Conservation (phyloP, 805 yeast genomes). For the Sugiyamaella lignohabitans region DNA sequence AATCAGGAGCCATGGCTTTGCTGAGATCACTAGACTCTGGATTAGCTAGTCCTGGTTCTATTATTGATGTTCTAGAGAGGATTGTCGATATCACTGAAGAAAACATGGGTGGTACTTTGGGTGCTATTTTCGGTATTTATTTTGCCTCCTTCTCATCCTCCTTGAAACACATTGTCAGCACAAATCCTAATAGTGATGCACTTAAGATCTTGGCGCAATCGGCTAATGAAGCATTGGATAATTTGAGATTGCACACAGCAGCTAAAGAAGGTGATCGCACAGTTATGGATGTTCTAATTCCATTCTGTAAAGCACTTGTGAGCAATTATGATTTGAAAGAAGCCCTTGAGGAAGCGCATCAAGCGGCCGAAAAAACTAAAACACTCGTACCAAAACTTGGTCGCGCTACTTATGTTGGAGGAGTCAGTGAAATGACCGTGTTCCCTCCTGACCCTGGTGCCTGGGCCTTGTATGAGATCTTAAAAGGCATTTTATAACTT, state of each 20-base stretch:
- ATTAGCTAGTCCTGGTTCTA: conserved; percentile 23
- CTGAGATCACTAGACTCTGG: conserved; percentile 43
- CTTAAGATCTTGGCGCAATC: conserved; percentile 18
- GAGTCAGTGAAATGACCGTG: conserved; percentile 37
- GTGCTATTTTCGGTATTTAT: conserved; percentile 81
- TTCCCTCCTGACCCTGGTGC: conserved; percentile 88
- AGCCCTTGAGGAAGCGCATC: conserved; percentile 62
- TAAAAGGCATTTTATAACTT: conserved; percentile 3
- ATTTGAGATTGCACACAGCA: conserved; percentile 73
- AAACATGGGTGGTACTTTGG: conserved; percentile 93
- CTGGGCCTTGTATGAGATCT: conserved; percentile 18
- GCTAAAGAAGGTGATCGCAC: conserved; percentile 88
- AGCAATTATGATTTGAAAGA: conserved; percentile 43
- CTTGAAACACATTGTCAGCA: conserved; percentile 22
- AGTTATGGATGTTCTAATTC: conserved; percentile 78
- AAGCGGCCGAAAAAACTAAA: conserved; percentile 71
- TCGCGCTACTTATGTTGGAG: conserved; percentile 79
- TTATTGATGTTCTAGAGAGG: conserved; percentile 49
- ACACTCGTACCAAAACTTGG: conserved; percentile 77
- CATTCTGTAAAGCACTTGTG: conserved; percentile 61
- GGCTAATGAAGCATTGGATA: conserved; percentile 49
- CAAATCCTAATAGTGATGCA: conserved; percentile 17
- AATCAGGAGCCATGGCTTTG: conserved; percentile 69
- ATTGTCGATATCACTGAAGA: conserved; percentile 77
- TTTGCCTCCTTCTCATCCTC: conserved; percentile 60